Evolutionary conservation across 805 yeast genomes (phyloP).

Genomic region (Pichia nanzhaoensis): DNA sequence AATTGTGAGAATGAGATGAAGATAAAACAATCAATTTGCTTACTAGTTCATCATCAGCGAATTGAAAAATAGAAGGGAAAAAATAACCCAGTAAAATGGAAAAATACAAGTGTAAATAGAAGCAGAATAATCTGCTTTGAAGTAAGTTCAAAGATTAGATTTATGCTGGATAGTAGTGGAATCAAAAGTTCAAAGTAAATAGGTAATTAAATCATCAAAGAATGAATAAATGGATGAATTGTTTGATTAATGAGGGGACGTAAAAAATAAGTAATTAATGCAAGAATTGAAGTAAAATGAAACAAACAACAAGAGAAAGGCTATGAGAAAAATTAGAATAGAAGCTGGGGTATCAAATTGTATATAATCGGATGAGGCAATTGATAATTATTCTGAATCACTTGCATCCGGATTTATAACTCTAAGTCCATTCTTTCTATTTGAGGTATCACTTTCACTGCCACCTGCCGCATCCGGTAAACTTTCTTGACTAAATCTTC

Average conservation of each 20-base stretch:
- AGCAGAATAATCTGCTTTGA: too few relatives aligned
- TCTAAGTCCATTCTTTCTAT: constrained; percentile 21
- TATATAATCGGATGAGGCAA: not conserved
- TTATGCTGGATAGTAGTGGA: too few relatives aligned
- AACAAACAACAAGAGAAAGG: not conserved
- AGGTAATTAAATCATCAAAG: too few relatives aligned
- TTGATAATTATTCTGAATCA: constrained; percentile 10
- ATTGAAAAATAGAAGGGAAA: not conserved
- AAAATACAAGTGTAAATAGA: too few relatives aligned
- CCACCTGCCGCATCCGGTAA: constrained; percentile 32
- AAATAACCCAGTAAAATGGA: too few relatives aligned
- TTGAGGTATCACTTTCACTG: constrained; percentile 11
- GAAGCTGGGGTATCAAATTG: not conserved
- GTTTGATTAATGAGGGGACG: too few relatives aligned
- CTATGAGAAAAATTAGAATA: not conserved
- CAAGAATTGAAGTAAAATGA: too few relatives aligned
- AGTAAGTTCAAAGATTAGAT: too few relatives aligned
- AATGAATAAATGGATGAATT: not conserved
- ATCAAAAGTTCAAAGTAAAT: too few relatives aligned
- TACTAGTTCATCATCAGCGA: not conserved
- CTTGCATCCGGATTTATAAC: constrained; percentile 30
- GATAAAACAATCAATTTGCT: too few relatives aligned
- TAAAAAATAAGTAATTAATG: too few relatives aligned
- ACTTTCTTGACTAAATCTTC: constrained; percentile 31
- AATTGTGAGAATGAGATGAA: too few relatives aligned